Conservation (phyloP, 371 early-diverging fungal genomes). For the Parasitella parasitica region DNA sequence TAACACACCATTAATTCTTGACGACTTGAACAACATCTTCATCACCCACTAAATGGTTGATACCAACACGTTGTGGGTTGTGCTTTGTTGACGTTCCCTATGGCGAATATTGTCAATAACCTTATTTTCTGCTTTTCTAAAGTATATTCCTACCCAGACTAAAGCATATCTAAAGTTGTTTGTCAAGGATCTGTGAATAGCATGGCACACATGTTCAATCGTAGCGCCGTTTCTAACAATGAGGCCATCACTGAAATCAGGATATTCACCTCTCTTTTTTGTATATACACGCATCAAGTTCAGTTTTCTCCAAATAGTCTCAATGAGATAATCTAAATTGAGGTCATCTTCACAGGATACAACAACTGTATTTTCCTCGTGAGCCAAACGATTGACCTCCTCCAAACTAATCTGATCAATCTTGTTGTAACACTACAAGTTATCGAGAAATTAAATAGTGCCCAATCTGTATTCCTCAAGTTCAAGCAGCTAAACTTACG, state of each 20-base stretch:
- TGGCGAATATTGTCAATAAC: background rate
- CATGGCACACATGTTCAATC: conserved; percentile 96
- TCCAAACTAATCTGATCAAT: conserved; percentile 97
- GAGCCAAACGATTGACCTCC: conserved; percentile 92
- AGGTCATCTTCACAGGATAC: conserved; percentile 91
- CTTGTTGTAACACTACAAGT: conserved; percentile 92
- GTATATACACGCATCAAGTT: conserved; percentile 95
- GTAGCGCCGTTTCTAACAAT: conserved; percentile 88
- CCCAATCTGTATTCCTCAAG: no score
- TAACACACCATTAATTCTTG: conserved; percentile 46
- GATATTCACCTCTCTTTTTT: conserved; percentile 94
- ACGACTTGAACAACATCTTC: conserved; percentile 99
- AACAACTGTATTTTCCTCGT: conserved; percentile 88
- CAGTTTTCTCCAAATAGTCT: conserved; percentile 88
- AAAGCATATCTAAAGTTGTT: conserved; percentile 92
- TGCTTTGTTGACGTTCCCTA: conserved; percentile 93
- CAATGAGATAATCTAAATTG: conserved; percentile 93
- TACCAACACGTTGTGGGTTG: conserved; percentile 95
- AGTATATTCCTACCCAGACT: conserved; percentile 69
- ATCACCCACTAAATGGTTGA: conserved; percentile 91
- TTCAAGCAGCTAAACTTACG: conserved; percentile 48
- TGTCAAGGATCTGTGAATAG: conserved; percentile 92
- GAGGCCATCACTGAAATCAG: conserved; percentile 96
- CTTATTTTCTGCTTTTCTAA: background rate
- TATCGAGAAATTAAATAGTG: background rate